Conservation (phyloP, 2,329 filamentous ascomycete species). For the Kalmusia sp. region DNA sequence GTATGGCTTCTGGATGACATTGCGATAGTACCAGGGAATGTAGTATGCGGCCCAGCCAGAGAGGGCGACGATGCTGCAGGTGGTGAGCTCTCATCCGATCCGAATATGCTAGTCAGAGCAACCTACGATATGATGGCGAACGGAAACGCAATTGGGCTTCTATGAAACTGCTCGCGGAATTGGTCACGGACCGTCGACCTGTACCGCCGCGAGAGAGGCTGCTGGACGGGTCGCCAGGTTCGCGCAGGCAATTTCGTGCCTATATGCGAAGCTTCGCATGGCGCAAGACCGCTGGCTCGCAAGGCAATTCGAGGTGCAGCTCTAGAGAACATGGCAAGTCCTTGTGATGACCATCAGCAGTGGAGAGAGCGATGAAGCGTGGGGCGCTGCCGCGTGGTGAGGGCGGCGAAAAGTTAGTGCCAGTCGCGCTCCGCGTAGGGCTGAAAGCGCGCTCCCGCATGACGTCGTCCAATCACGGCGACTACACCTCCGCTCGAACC, state of each 20-base stretch:
- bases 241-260: constrained; percentile 28
- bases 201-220: constrained; percentile 35
- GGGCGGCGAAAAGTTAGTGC: constrained; percentile 34
- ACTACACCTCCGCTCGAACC: constrained; percentile 16
- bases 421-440: constrained; percentile 34
- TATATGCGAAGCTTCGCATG: constrained; percentile 32
- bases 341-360: constrained; percentile 17
- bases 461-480: constrained; percentile 42
- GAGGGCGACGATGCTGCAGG: constrained; percentile 46
- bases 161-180: constrained; percentile 43
- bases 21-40: constrained; percentile 55
- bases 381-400: constrained; percentile 13
- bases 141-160: constrained; percentile 50
- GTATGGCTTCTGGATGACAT: constrained; percentile 56
- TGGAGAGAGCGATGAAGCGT: constrained; percentile 19
- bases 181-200: constrained; percentile 32
- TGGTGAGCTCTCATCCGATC: constrained; percentile 10
- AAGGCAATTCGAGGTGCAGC: constrained; percentile 35
- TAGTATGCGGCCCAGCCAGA: constrained; percentile 49
- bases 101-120: background rate
- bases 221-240: constrained; percentile 34
- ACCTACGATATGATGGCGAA: constrained; percentile 39
- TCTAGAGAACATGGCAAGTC: constrained; percentile 46
- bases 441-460: constrained; percentile 33
- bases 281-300: constrained; percentile 27